Percentiles rank a stretch among this genome's conserved stretches.
phyloP scores from a whole-genome alignment of 345 rosid species.

The Lepidium africanum region DNA sequence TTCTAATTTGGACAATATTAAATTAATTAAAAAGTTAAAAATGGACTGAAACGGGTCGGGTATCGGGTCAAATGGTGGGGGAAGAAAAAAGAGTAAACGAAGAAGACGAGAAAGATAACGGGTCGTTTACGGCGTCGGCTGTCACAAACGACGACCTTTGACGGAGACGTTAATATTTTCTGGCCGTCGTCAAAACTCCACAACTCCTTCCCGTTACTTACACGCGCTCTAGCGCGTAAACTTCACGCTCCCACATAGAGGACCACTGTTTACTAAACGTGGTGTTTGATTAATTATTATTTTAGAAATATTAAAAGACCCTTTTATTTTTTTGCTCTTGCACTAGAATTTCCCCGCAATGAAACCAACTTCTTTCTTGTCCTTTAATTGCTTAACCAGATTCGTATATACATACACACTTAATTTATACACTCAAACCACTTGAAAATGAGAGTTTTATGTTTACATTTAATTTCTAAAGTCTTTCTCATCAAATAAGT shows the following conservation, averaged over 20 bases:
- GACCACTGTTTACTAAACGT: constrained; percentile 1
- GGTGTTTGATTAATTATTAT: neutral
- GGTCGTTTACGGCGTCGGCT: constrained; percentile 31
- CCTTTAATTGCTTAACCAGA: constrained; percentile 30
- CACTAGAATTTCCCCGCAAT: constrained; percentile 24
- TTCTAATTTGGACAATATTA: too few relatives aligned
- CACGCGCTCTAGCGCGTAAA: constrained; percentile 9
- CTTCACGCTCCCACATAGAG: neutral
- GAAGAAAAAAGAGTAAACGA: constrained; percentile 8
- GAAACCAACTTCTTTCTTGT: constrained; percentile 29
- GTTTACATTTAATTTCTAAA: neutral
- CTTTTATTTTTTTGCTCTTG: neutral
- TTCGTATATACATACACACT: constrained; percentile 6
- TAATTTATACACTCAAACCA: constrained; percentile 1
- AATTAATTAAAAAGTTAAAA: too few relatives aligned
- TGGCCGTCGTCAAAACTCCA: constrained; percentile 1
- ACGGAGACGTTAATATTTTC: constrained; percentile 13
- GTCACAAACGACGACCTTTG: constrained; percentile 22
- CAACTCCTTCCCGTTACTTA: neutral
- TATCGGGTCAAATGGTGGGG: constrained; percentile 2
- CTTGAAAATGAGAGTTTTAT: constrained; percentile 4
- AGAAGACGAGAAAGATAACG: constrained; percentile 4
- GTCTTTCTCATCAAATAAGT: neutral
- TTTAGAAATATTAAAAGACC: neutral
- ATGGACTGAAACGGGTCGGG: neutral